phyloP scores from a whole-genome alignment of 1,139 yeast species.

The Blastobotrys serpentis region DNA sequence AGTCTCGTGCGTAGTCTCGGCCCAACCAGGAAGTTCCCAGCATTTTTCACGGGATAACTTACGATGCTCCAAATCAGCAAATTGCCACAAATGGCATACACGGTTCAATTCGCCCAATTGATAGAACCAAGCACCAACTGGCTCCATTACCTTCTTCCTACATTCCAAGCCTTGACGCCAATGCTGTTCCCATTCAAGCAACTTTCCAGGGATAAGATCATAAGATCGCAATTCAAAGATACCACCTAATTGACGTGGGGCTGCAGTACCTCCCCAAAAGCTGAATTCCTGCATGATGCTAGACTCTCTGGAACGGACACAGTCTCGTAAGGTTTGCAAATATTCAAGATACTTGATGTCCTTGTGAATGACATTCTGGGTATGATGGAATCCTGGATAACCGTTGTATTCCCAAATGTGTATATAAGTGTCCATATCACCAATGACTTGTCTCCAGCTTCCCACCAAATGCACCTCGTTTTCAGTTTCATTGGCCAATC shows the following conservation, averaged over 20 bases:
- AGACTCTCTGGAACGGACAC: constrained; percentile 39
- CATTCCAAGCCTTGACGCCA: constrained; percentile 45
- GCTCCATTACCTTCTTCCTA: constrained; percentile 48
- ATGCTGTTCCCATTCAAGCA: constrained; percentile 45
- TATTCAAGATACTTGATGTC: constrained; percentile 36
- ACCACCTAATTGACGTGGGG: constrained; percentile 45
- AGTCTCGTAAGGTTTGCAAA: constrained; percentile 35
- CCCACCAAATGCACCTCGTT: constrained; percentile 43
- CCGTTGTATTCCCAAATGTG: constrained; percentile 48
- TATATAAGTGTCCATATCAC: constrained; percentile 39
- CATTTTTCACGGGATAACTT: constrained; percentile 43
- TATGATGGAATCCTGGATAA: constrained; percentile 43
- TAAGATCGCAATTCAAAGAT: constrained; percentile 44
- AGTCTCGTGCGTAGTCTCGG: constrained; percentile 46
- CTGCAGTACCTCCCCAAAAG: constrained; percentile 48
- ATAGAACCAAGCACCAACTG: constrained; percentile 48
- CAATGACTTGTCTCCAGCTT: constrained; percentile 44
- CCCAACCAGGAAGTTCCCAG: constrained; percentile 48
- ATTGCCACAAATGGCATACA: constrained; percentile 47
- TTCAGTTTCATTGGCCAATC: constrained; percentile 35
- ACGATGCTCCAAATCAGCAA: constrained; percentile 46
- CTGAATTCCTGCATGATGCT: constrained; percentile 44
- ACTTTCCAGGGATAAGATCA: constrained; percentile 42
- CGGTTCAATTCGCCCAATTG: constrained; percentile 43
- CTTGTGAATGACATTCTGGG: constrained; percentile 39